Evolutionary conservation across 768 basidiomycete species (phyloP).

Genomic region (Suillus placidus): DNA sequence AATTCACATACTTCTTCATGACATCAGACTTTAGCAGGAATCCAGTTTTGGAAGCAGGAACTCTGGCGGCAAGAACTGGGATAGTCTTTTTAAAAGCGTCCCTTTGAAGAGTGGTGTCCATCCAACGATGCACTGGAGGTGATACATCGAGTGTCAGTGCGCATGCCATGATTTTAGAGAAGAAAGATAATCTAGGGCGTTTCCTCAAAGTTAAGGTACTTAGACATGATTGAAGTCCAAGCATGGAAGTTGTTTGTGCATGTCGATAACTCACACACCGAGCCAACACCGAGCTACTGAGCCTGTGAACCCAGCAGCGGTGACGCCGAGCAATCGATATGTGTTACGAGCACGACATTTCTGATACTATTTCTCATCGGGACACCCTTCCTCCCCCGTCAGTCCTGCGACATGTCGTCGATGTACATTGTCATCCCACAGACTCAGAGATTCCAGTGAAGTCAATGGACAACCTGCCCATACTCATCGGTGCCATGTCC

Average conservation of each 20-base stretch:
- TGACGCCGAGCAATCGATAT: not conserved
- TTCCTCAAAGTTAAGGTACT: conserved; percentile 1
- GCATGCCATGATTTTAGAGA: conserved; percentile 37
- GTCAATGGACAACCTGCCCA: conserved; percentile 56
- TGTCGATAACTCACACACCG: not conserved
- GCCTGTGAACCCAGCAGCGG: not conserved
- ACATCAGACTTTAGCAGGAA: conserved; percentile 55
- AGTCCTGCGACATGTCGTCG: conserved; percentile 72
- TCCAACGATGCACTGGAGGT: conserved; percentile 54
- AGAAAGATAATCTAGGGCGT: not conserved
- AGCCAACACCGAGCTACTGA: not conserved
- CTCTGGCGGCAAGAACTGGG: conserved; percentile 66
- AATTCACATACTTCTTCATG: conserved; percentile 57
- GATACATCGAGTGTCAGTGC: conserved; percentile 41
- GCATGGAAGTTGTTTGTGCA: conserved; percentile 13
- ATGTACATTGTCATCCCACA: conserved; percentile 93
- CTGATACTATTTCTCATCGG: conserved; percentile 8
- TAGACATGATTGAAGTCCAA: conserved; percentile 12
- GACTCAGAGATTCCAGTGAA: conserved; percentile 58
- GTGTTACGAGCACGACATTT: conserved; percentile 4
- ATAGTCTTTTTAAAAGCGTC: conserved; percentile 65
- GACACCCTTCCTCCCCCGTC: conserved; percentile 28
- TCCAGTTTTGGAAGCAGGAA: conserved; percentile 59
- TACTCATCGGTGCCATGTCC: conserved; percentile 86
- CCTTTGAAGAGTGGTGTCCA: conserved; percentile 59